These are phyloP conservation scores for Vitellaria paradoxa DNA, from an alignment of 179 eudicot species.

Conservation along the genomic window DNA sequence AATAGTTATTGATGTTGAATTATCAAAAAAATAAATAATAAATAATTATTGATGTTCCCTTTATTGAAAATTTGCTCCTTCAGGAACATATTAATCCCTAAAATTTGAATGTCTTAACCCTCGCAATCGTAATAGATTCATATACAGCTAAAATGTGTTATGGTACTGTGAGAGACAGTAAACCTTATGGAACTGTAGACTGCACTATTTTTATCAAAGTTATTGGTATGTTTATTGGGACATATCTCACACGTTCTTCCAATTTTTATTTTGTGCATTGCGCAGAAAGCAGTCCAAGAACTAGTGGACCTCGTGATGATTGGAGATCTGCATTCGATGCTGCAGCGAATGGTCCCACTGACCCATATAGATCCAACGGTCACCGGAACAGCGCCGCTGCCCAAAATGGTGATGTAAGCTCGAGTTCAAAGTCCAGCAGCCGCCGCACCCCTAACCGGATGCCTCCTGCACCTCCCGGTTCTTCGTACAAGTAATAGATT, in stretches of 20 bases:
- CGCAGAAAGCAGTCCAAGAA: slow-evolving; percentile 84
- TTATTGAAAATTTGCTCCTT: neutral
- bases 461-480: slow-evolving; percentile 97
- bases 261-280: neutral
- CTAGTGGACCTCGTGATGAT: slow-evolving; percentile 75
- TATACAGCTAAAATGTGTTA: too few species aligned
- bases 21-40: too few species aligned
- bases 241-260: neutral
- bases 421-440: slow-evolving; percentile 57
- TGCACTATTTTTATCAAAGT: neutral
- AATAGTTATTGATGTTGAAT: neutral
- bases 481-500: slow-evolving; percentile 47
- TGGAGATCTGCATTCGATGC: slow-evolving; percentile 98
- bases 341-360: slow-evolving; percentile 82
- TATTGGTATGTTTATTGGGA: neutral
- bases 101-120: too few species aligned
- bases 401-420: slow-evolving; percentile 70
- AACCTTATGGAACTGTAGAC: too few species aligned
- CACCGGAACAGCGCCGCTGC: slow-evolving; percentile 80
- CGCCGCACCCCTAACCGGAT: slow-evolving; percentile 94
- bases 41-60: neutral
- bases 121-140: too few species aligned
- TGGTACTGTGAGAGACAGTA: too few species aligned
- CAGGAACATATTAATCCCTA: neutral
- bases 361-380: slow-evolving; percentile 43